Evolutionary conservation across 208 protist species (phyloP), one percentile per base, ranked within the genome.

Genomic region (Acanthamoeba lugdunensis): DNA sequence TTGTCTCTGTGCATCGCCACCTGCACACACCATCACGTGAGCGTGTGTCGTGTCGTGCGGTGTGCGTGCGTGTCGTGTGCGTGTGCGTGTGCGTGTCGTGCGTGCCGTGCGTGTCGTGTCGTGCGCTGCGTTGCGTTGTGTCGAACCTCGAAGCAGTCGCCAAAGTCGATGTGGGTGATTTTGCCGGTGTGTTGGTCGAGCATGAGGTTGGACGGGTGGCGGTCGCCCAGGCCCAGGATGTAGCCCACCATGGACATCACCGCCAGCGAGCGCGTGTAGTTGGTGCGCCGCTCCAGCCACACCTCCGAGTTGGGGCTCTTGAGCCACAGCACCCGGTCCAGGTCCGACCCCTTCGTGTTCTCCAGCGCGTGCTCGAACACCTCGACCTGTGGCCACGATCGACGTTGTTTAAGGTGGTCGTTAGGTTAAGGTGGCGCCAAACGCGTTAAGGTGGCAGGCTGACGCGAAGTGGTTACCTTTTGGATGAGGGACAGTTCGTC

Each of bases 141-240:
- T n/a, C n/a, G n/a, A n/a, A 98, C 97, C 95, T 99, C 99, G 95
- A 99, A 99, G 95, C 99, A 99, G 96, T 99, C 99, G 87, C 99
- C 99, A 97, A 99, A 99, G 97, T 99, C 99, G 96, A 99, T 99
- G 97, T 99, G 99, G 30, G 99, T 97, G 30, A 99, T 98, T 33
- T 98, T 98, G 88, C 99, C 99, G 28, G 98, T 99, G 37, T 97
- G 97, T 33, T 98, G 97, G 94, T 99, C 97, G 7, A 99, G 96
- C 99, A 99, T 99, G 1, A 99, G 95, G 96, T 99, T 99, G 94
- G 97, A 98, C 37, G 99, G 98, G 96, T 99, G 99, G 16, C 99
- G 97, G 96, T 99, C 99, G 69, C 99, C 99, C 16, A 99, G 97
- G 9, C 99, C 99, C 2, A 99, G 96, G 45, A 99, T 98, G 95